Evolutionary conservation across 768 basidiomycete genomes (phyloP).

Genomic region (Agaricus sinodeliciosus): DNA sequence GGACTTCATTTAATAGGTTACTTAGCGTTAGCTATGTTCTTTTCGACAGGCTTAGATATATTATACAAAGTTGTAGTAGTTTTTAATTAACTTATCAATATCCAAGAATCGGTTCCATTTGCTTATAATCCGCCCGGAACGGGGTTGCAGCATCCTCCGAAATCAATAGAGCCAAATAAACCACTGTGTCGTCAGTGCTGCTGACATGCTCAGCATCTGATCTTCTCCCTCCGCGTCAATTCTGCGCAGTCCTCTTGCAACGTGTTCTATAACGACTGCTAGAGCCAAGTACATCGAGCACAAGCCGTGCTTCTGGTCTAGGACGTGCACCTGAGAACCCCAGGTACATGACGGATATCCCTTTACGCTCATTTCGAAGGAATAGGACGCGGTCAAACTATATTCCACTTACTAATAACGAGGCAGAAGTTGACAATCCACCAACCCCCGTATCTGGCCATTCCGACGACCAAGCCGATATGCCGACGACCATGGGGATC

Average conservation of each 20-base stretch:
- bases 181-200: neutral
- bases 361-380: conserved; percentile 54
- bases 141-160: conserved; percentile 3
- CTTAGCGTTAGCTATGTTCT: too few species aligned
- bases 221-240: neutral
- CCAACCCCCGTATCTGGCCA: conserved; percentile 13
- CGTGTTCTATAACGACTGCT: neutral
- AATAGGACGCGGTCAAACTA: conserved; percentile 42
- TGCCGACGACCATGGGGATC: conserved; percentile 16
- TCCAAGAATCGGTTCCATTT: too few species aligned
- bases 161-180: conserved; percentile 6
- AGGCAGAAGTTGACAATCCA: conserved; percentile 4
- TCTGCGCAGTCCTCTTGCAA: neutral
- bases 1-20: too few species aligned
- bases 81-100: too few species aligned
- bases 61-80: too few species aligned
- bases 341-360: conserved; percentile 62
- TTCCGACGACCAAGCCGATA: conserved; percentile 11
- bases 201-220: neutral
- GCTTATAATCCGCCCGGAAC: too few species aligned
- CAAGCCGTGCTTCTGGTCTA: neutral
- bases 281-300: neutral
- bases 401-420: conserved; percentile 30
- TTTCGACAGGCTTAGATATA: too few species aligned
- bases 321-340: neutral